Percentiles rank a stretch among this genome's conserved stretches.
Conservation (phyloP, 371 early-diverging fungal species). For the Globomyces sp. region DNA sequence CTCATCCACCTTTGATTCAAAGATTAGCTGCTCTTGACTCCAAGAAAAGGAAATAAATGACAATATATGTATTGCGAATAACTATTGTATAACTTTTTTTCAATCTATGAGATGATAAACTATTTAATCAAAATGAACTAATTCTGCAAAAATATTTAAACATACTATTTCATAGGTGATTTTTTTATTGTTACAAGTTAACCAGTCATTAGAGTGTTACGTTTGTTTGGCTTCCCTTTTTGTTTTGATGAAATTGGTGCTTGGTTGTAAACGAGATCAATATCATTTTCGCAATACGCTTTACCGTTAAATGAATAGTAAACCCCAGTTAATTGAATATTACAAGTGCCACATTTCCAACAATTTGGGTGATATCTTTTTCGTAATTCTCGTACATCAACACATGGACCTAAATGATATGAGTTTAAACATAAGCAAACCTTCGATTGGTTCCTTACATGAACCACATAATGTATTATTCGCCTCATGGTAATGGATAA, state of each 20-base stretch:
- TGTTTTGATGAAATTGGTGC: background rate
- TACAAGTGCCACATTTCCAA: slow-evolving; percentile 70
- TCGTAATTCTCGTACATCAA: slow-evolving; percentile 19
- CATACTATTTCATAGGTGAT: no score
- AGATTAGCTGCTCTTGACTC: slow-evolving; percentile 41
- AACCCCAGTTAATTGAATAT: slow-evolving; percentile 65
- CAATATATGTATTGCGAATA: no score
- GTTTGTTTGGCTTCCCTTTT: slow-evolving; percentile 1
- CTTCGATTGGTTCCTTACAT: slow-evolving; percentile 41
- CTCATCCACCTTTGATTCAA: slow-evolving; percentile 94
- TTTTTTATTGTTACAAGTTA: no score
- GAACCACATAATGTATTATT: slow-evolving; percentile 76
- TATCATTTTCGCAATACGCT: slow-evolving; percentile 75
- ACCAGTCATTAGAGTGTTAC: background rate
- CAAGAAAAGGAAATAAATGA: no score
- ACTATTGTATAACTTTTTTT: no score
- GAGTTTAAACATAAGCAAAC: background rate
- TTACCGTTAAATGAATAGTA: slow-evolving; percentile 76
- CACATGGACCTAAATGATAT: slow-evolving; percentile 6
- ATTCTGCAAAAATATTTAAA: no score
- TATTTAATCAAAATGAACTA: no score
- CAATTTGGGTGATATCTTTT: slow-evolving; percentile 63
- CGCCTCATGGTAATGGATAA: slow-evolving; percentile 76
- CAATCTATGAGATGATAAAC: no score
- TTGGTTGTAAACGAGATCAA: slow-evolving; percentile 9